Base-by-base conservation (phyloP, 208 protist species). In the Borovskyia barvae region DNA sequence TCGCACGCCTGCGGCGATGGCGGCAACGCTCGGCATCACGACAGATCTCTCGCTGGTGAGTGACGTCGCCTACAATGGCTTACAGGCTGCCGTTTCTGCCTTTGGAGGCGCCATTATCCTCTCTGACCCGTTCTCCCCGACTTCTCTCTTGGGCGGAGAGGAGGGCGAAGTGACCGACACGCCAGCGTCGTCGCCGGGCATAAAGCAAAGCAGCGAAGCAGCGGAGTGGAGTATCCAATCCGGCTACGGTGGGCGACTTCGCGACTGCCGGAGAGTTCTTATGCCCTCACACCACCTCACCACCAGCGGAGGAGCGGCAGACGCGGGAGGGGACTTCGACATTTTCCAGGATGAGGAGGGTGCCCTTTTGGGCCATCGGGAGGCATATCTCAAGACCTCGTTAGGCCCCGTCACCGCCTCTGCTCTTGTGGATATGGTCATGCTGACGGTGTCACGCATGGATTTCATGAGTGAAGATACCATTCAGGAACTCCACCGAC, bases 371-470 rank as follows among this genome's bases (percentile, higher is more conserved):
- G 65, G 59, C 1, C 55, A 50, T 0, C 53, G 55, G 28, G 77
- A 75, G 52, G 48, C 66, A 9, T 50, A 82, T 26, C 53, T 85
- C 32, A 64, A 74, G 26, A 78, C 72, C 12, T 66, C 79, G 5
- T 52, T 89, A 19, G 85, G 82, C n/a, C 63, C 62, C n/a, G 63
- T 87, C 9, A 71, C 77, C 0, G 65, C 77, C 3, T 55, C 67
- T 15, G 60, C 66, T 5, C 58, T 92, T 15, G 79, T 83, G n/a
- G 79, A 92, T 26, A 89, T 89, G 79, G 82, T 92, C 45, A 73
- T 92, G 49, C 49, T 74, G 24, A 89, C 74, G 29, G 53, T 88
- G 6, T 66, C 57, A 19, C 55, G 54, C 49, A 70, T 89, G 54
- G 65, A 80, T 43, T 64, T 73, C 50, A 30, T 78, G 19, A 68